phyloP scores from a whole-genome alignment of 2,329 filamentous ascomycete species.

The Sporothrix protearum region DNA sequence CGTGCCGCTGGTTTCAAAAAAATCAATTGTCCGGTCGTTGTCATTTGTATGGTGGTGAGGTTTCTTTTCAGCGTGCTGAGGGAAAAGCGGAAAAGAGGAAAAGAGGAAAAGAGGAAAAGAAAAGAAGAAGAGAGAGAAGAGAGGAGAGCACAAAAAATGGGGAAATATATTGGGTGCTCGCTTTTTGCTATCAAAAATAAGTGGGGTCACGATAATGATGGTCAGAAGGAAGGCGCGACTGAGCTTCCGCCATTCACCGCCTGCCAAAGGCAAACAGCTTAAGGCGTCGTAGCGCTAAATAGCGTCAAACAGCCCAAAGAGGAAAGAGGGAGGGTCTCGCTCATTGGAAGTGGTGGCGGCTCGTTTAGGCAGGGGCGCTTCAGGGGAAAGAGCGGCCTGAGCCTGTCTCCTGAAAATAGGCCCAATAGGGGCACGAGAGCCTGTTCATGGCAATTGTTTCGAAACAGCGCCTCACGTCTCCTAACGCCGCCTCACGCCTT shows the following conservation, averaged over 20 bases:
- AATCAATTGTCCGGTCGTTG: neutral
- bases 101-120: neutral
- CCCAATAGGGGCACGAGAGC: neutral
- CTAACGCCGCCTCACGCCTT: neutral
- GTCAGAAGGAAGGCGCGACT: neutral
- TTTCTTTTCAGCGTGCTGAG: neutral
- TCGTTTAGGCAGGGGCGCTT: neutral
- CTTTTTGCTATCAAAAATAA: neutral
- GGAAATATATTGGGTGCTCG: neutral
- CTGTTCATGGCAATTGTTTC: constrained; percentile 1
- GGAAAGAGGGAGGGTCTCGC: neutral
- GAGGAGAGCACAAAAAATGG: neutral
- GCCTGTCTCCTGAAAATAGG: neutral
- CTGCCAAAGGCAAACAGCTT: neutral
- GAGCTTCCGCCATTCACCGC: neutral
- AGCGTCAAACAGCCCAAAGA: neutral
- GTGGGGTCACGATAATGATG: neutral
- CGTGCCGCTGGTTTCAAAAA: neutral
- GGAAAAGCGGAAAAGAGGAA: neutral
- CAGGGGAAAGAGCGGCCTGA: neutral
- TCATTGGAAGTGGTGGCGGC: neutral
- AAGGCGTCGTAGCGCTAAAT: neutral
- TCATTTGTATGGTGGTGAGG: neutral
- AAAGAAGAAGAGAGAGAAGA: neutral
- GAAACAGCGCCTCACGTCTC: constrained; percentile 15